Conservation (phyloP, 495 filamentous ascomycete species). For the Bacidia rubella region DNA sequence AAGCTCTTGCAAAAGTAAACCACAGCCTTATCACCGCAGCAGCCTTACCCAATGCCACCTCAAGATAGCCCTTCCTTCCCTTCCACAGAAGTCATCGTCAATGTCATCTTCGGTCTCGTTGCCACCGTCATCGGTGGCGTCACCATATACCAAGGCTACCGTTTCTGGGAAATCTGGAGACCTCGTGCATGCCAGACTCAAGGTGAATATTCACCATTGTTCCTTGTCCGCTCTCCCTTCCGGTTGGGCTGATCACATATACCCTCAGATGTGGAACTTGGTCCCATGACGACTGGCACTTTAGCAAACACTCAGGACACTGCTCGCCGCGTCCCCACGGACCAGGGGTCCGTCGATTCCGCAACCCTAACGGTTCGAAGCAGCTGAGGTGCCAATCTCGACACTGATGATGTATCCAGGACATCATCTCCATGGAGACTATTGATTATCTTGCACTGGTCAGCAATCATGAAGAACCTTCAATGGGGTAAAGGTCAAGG, state of each 20-base stretch:
- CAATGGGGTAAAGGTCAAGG: too few species aligned
- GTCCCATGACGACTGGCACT: too few species aligned
- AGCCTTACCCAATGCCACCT: background rate
- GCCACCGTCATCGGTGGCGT: background rate
- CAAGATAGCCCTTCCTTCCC: background rate
- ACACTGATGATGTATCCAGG: too few species aligned
- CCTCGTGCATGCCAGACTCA: background rate
- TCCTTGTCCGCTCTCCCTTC: background rate
- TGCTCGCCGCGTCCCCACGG: too few species aligned
- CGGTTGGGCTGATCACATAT: background rate
- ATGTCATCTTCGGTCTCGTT: slow-evolving; percentile 7
- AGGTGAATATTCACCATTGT: background rate
- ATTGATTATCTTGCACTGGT: too few species aligned
- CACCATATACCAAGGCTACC: background rate
- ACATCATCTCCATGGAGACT: too few species aligned
- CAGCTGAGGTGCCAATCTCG: too few species aligned
- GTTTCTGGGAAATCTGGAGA: background rate
- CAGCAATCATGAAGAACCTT: too few species aligned
- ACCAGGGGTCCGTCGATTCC: too few species aligned
- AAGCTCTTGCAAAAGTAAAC: background rate
- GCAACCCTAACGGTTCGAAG: too few species aligned
- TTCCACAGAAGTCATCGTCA: background rate
- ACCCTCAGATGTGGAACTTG: too few species aligned
- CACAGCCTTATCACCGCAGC: background rate
- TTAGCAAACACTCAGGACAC: too few species aligned